A percentile compares a stretch with the other conserved stretches of the same genome.
phyloP scores from a whole-genome alignment of 2,329 filamentous ascomycete genomes.

The Achaetomium macrosporum region DNA sequence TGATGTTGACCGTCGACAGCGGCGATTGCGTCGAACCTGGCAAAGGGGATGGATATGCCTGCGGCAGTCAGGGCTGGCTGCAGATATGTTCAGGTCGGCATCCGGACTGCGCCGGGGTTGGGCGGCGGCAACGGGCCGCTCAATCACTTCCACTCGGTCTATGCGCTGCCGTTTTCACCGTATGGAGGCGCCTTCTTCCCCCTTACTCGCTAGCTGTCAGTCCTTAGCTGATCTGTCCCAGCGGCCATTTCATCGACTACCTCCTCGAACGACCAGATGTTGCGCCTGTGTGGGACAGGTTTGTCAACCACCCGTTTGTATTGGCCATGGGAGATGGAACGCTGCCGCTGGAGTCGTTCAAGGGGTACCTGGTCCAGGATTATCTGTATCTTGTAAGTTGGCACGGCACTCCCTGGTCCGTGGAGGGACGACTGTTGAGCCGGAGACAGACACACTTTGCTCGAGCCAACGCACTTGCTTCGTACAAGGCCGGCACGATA shows the following conservation, averaged over 20 bases:
- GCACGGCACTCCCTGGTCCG: not conserved
- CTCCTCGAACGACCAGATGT: conserved; percentile 70
- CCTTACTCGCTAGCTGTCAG: not conserved
- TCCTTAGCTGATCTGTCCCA: conserved; percentile 26
- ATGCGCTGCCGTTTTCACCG: conserved; percentile 62
- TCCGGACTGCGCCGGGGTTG: conserved; percentile 56
- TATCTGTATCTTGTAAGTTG: conserved; percentile 73
- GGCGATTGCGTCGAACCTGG: conserved; percentile 68
- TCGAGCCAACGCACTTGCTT: conserved; percentile 75
- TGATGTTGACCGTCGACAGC: conserved; percentile 36
- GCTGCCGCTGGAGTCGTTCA: conserved; percentile 71
- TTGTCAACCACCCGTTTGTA: conserved; percentile 79
- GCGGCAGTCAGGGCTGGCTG: conserved; percentile 62
- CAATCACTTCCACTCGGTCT: conserved; percentile 72
- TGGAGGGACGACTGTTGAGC: not conserved
- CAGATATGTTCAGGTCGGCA: conserved; percentile 65
- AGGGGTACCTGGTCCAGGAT: conserved; percentile 84
- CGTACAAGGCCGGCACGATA: conserved; percentile 75
- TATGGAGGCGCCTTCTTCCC: conserved; percentile 29
- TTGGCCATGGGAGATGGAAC: conserved; percentile 68
- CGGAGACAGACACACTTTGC: conserved; percentile 69
- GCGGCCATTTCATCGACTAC: conserved; percentile 78
- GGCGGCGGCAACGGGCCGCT: conserved; percentile 67
- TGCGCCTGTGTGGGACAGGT: conserved; percentile 65
- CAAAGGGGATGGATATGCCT: conserved; percentile 50